Base-by-base conservation (phyloP, 495 filamentous ascomycete species). In the Aspergillus haitiensis region DNA sequence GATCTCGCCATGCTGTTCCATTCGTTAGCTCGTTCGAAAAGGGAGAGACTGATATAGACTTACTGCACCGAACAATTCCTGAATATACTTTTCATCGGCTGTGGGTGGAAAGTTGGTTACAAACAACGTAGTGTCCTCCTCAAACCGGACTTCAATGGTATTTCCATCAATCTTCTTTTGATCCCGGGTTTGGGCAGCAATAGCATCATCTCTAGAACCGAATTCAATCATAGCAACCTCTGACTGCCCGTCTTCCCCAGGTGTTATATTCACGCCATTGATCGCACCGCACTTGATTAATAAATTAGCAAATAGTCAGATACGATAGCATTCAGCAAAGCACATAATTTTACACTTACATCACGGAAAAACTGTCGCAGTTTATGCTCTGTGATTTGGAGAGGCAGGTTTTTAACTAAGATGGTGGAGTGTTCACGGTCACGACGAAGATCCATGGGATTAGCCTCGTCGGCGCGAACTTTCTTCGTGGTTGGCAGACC, bases 351-450 rank as follows among this genome's bases (percentile, higher is more conserved):
- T 42, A 18, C 31, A 75, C 80, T 77, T 67, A 85, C 82, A 70
- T 93, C 90, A 67, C 88, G 83, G 74, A 98, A 98, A 69, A 93
- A 98, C 72, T 94, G 86, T 40, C 89, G 86, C 11, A 97, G 73
- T 61, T 84, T 86, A 33, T 82, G 84, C 67, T 91, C 84, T 2
- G 86, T 88, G 5, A 84, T 84, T 33, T 85, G 80, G 2, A 62
- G 59, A 6, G 94, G 92, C 32, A 98, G 69, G 62, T 91, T 87
- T 39, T 82, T 85, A 31, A 95, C 86, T 47, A 94, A 83, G 32
- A 97, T 83, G 0, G 90, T 91, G 3, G 90, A 88, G 69, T 97
- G 87, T 64, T 98, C 94, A 40, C 94, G 86, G 70, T 98, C 92
- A 34, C 94, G 86, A 64, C 88, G 90, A 21, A 81, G 75, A 7